phyloP scores from a whole-genome alignment of 139 green algal species.

The Chlamydomonas schloesseri region DNA sequence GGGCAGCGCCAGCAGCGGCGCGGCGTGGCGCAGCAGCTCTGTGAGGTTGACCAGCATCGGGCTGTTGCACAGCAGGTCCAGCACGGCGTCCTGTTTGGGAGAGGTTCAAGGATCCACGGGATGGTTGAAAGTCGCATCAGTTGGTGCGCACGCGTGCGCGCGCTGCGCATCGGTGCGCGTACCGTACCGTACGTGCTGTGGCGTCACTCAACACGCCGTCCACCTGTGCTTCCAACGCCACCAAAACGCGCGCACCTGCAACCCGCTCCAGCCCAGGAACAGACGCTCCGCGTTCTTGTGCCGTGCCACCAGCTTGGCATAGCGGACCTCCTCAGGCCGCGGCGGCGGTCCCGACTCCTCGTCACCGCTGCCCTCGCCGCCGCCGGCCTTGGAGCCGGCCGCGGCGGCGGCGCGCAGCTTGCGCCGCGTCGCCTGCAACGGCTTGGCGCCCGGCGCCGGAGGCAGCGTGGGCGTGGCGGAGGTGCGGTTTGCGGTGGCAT shows the following conservation, averaged over 20 bases:
- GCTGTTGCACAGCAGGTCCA: conserved; percentile 35
- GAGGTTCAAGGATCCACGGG: too few species aligned
- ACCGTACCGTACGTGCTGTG: too few species aligned
- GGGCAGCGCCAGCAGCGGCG: conserved; percentile 9
- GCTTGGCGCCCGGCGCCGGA: too few species aligned
- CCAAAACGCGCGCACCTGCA: too few species aligned
- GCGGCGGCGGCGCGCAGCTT: not conserved
- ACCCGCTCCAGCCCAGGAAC: conserved; percentile 3
- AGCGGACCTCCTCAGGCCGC: conserved; percentile 19
- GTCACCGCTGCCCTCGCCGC: not conserved
- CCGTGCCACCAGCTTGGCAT: not conserved
- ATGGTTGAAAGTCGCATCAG: too few species aligned
- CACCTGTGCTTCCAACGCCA: too few species aligned
- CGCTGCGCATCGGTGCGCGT: too few species aligned
- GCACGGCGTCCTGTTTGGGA: conserved; percentile 1
- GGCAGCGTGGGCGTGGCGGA: too few species aligned
- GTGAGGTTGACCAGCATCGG: conserved; percentile 23
- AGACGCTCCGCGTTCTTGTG: not conserved
- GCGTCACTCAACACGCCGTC: too few species aligned
- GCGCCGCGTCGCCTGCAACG: too few species aligned
- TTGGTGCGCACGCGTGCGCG: too few species aligned
- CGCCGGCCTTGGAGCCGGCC: not conserved
- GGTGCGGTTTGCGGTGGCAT: too few species aligned
- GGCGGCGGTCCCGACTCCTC: not conserved
- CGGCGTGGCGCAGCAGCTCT: conserved; percentile 22